Evolutionary conservation across 1,284 basidiomycete genomes (phyloP), one percentile per base, ranked within the genome.

Genomic region (Exobasidium cylindrosporum): DNA sequence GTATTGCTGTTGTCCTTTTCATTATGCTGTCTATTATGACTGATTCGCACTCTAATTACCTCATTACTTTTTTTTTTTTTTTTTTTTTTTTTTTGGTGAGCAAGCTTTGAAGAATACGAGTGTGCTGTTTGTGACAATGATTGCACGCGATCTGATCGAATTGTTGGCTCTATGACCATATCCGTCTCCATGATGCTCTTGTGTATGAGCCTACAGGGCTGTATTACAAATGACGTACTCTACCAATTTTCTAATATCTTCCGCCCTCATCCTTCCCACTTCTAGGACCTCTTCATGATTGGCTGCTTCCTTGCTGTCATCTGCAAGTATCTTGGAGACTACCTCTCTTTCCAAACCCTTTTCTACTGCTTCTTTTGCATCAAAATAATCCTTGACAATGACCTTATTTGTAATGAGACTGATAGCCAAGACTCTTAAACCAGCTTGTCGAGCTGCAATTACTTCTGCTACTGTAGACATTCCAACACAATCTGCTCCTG

Each of bases 391-490:
- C n/a, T 86, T 84, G 67, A 91, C 87, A 47, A 90, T 86, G 4
- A 92, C 90, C 72, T 85, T 83, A 81, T 92, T 92, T 31, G 90
- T 91, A 47, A 91, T 89, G 46, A 92, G 82, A 67, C 87, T 89
- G 50, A 92, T 82, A 10, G 89, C 90, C 77, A 89, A 82, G 31
- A 89, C 86, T 57, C 89, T 84, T 64, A 92, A 65, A 0, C 87
- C 74, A 1, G 62, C 87, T 72, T 91, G 87, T 55, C 86, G 82
- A 23, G 89, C 91, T 0, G 86, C 88, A 21, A 92, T 82, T n/a
- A 92, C 89, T 81, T 92, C 90, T 0, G 90, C 90, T n/a, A 92
- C 85, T 0, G 91, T 92, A 68, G 88, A 90, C 90, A 92, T 92
- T 1, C 90, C 90, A 1, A 92, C 90, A 6, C 91, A 88, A 71